phyloP scores from a whole-genome alignment of 208 protist species.

The Trypanosoma vivax region DNA sequence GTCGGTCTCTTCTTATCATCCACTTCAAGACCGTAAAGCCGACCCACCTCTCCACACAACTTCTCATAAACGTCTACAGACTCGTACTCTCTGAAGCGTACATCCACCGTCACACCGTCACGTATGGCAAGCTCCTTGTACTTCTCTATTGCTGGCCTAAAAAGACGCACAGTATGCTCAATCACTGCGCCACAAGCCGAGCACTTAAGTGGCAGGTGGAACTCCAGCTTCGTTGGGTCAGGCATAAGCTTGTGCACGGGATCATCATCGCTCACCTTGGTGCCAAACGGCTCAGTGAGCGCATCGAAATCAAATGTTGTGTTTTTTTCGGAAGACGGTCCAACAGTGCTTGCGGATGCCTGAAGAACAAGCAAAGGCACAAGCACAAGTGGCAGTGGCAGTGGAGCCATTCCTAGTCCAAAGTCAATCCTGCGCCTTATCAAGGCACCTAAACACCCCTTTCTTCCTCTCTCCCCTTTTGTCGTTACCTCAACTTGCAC shows the following conservation, averaged over 20 bases:
- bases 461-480: no score
- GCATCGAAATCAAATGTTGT: background rate
- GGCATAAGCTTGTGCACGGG: conserved; percentile 6
- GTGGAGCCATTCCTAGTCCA: no score
- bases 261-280: conserved; percentile 6
- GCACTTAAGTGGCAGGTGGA: conserved; percentile 11
- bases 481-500: no score
- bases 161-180: conserved; percentile 12
- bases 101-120: background rate
- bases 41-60: conserved; percentile 4
- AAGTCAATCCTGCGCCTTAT: no score
- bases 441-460: no score
- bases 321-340: background rate
- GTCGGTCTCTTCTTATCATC: background rate
- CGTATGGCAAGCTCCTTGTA: background rate
- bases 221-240: conserved; percentile 3
- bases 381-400: no score
- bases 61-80: conserved; percentile 13
- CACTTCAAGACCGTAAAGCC: conserved; percentile 11
- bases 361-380: no score
- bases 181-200: conserved; percentile 20
- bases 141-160: conserved; percentile 2
- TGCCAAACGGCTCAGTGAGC: background rate
- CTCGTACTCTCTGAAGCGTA: conserved; percentile 9
- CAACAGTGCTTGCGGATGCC: no score